phyloP scores from a whole-genome alignment of 192 early-diverging fungal species.

The Lobulomyces angularis region DNA sequence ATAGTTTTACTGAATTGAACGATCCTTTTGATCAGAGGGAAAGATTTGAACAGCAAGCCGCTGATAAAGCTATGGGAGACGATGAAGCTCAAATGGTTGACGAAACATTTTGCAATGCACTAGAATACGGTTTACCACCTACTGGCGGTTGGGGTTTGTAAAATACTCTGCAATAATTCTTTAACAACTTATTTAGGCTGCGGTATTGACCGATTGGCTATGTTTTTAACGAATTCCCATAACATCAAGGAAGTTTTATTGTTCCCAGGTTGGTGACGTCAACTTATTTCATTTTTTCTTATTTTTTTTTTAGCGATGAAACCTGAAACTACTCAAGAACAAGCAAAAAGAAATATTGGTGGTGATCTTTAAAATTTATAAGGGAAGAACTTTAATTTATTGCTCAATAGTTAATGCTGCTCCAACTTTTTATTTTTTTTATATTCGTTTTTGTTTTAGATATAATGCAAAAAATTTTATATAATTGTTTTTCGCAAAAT shows the following conservation, averaged over 20 bases:
- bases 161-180: conserved; percentile 1
- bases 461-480: too few species aligned
- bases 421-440: too few species aligned
- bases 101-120: conserved; percentile 89
- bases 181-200: conserved; percentile 38
- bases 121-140: conserved; percentile 96
- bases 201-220: conserved; percentile 92
- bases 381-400: too few species aligned
- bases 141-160: conserved; percentile 55
- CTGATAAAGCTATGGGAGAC: conserved; percentile 94
- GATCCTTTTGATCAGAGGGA: conserved; percentile 98
- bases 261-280: conserved; percentile 18
- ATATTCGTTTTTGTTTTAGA: too few species aligned
- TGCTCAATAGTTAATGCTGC: too few species aligned
- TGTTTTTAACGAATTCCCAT: conserved; percentile 97
- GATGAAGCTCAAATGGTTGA: conserved; percentile 98
- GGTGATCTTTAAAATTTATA: too few species aligned
- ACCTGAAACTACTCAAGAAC: too few species aligned
- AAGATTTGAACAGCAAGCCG: conserved; percentile 93
- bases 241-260: conserved; percentile 91
- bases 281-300: neutral
- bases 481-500: too few species aligned
- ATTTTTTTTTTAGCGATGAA: conserved; percentile 1
- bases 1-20: conserved; percentile 99
- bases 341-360: too few species aligned